These are phyloP conservation scores for Trematosphaeria pertusa DNA, from an alignment of 2,329 filamentous ascomycete species.

Conservation along the genomic window DNA sequence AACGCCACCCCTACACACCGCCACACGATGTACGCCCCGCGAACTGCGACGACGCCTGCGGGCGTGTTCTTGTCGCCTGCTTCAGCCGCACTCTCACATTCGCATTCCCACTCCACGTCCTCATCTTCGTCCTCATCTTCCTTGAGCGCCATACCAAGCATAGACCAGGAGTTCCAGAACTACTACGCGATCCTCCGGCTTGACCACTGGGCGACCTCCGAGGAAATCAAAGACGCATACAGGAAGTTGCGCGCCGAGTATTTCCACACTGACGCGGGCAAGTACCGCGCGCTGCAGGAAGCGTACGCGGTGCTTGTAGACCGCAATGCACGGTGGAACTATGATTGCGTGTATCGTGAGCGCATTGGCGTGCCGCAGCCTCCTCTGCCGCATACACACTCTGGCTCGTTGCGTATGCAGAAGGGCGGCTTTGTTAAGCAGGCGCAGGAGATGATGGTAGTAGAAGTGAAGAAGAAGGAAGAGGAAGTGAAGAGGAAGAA, in stretches of 20 bases:
- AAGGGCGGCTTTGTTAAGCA: conserved; percentile 3
- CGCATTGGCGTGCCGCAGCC: conserved; percentile 14
- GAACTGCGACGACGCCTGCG: conserved; percentile 2
- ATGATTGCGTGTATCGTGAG: conserved; percentile 32
- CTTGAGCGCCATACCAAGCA: neutral
- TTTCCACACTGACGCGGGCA: conserved; percentile 34
- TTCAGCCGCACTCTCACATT: neutral
- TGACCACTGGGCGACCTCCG: conserved; percentile 28
- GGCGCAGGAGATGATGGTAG: neutral
- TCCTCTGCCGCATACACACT: neutral
- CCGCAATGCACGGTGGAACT: conserved; percentile 31
- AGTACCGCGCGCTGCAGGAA: conserved; percentile 38
- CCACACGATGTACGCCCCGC: too few relatives aligned
- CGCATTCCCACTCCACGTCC: neutral
- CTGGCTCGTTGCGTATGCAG: neutral
- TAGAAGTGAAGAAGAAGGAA: neutral
- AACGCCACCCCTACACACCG: too few relatives aligned
- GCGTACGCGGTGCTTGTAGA: conserved; percentile 42
- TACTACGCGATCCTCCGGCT: conserved; percentile 41
- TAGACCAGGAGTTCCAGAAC: too few relatives aligned
- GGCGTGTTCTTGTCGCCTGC: conserved; percentile 4
- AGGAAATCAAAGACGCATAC: conserved; percentile 38
- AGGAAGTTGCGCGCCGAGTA: conserved; percentile 36
- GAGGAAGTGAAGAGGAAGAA: neutral
- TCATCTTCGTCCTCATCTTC: neutral